Base-by-base conservation (phyloP, 768 basidiomycete genomes). In the Suillus alpinus region DNA sequence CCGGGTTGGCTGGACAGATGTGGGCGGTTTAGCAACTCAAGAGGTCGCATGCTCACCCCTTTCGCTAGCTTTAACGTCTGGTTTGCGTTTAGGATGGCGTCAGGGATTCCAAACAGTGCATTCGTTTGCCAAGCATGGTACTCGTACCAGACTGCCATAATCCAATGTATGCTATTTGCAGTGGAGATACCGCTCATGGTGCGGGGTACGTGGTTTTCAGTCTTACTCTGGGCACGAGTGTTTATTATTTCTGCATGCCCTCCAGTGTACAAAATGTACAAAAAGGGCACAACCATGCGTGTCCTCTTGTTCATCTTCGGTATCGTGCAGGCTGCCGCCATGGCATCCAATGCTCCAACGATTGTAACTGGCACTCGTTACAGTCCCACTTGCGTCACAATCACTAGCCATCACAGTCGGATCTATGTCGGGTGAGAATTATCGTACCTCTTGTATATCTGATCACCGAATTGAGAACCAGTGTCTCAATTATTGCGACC, bases 221-320 rank as follows among this genome's bases (percentile, higher is more conserved):
- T 26, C 9, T 12, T 31, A n/a, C 46, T 57, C 18, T 32, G 2
- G 23, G 52, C 5, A 20, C 10, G 36, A 37, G 23, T 36, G 23
- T 23, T 37, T 18, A 37, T 26, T 20, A 1, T 44, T 12, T 12
- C 4, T 12, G 20, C 10, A 2, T 20, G 8, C 52, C 7, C 16
- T 12, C n/a, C 40, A 71, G 69, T 66, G 43, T 62, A 66, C 40
- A 60, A 61, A 13, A 61, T 71, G 16, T 71, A 63, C 56, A 29
- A 63, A 10, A 37, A 46, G 2, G 61, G 26, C 46, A 59, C 20
- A 20, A 13, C 51, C 3, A 59, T 71, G 29, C 6, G 63, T 12
- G 23, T 20, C n/a, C 16, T 68, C 26, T 60, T 69, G 36, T 1
- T 63, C 7, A 1, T 59, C 2, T 59, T 68, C 32, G 57, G 36